phyloP scores from a whole-genome alignment of 805 yeast species.

The Schizosaccharomyces lindneri region DNA sequence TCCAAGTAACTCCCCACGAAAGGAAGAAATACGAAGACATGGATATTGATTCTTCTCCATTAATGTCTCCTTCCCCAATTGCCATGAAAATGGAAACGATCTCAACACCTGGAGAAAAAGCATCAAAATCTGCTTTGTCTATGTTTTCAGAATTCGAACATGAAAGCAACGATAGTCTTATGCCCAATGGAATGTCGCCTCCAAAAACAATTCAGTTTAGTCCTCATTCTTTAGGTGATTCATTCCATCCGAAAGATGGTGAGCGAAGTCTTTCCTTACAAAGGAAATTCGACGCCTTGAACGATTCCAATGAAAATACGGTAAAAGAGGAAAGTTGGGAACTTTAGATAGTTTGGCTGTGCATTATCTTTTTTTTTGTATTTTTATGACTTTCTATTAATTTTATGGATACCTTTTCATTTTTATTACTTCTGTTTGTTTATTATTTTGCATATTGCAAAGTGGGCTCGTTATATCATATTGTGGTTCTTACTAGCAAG shows the following conservation, averaged over 20 bases:
- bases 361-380: no score
- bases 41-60: not conserved
- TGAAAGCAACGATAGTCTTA: not conserved
- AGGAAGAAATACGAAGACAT: conserved; percentile 2
- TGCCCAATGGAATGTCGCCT: not conserved
- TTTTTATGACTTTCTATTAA: no score
- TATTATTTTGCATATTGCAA: no score
- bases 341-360: not conserved
- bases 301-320: not conserved
- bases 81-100: not conserved
- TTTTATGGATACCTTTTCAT: no score
- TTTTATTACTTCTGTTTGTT: no score
- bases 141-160: conserved; percentile 1
- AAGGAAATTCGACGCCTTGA: not conserved
- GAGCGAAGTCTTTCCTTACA: not conserved
- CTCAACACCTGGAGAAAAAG: not conserved
- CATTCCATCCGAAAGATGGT: not conserved
- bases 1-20: conserved; percentile 15
- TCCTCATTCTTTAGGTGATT: not conserved
- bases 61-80: not conserved
- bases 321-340: not conserved
- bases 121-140: not conserved
- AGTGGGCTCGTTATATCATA: no score
- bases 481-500: no score
- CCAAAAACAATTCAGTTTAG: conserved; percentile 3